Percentiles rank a stretch among this genome's conserved stretches.
These are phyloP conservation scores for Medicago lupulina DNA, from an alignment of 306 rosid species.

Conservation along the genomic window DNA sequence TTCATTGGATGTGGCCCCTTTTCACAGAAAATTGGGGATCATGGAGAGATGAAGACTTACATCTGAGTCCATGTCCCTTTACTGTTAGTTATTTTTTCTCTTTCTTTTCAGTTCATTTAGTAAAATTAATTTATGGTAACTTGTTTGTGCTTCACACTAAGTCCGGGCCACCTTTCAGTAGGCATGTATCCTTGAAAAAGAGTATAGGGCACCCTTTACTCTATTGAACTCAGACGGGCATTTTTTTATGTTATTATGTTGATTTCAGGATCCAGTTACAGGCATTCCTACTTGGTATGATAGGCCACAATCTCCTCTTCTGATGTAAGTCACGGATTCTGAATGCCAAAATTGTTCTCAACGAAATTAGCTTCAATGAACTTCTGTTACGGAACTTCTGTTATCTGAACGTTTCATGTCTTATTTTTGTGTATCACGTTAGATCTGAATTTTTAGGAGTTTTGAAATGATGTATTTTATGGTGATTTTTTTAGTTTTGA, in stretches of 20 bases:
- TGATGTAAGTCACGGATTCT: conserved; percentile 59
- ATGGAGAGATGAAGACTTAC: conserved; percentile 72
- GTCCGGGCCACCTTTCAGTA: conserved; percentile 17
- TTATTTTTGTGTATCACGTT: conserved; percentile 29
- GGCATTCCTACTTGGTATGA: conserved; percentile 77
- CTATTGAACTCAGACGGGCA: conserved; percentile 10
- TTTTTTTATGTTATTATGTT: conserved; percentile 14
- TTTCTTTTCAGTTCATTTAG: conserved; percentile 16
- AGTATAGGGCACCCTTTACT: conserved; percentile 19
- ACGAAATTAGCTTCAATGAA: conserved; percentile 1
- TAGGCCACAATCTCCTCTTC: conserved; percentile 65
- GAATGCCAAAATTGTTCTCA: conserved; percentile 18
- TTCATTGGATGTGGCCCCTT: conserved; percentile 96
- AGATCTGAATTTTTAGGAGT: background rate
- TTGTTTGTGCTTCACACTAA: conserved; percentile 24
- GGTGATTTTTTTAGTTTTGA: conserved; percentile 11
- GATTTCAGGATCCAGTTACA: conserved; percentile 81
- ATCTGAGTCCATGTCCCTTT: conserved; percentile 75
- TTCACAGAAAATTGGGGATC: conserved; percentile 82
- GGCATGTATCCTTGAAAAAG: conserved; percentile 7
- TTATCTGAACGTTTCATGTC: conserved; percentile 20
- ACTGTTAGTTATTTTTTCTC: conserved; percentile 52
- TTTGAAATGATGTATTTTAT: conserved; percentile 32
- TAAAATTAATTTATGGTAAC: conserved; percentile 5
- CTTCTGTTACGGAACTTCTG: conserved; percentile 5